Evolutionary conservation across 1,284 basidiomycete species (phyloP), one percentile per base, ranked within the genome.

Genomic region (Melampsora americana): DNA sequence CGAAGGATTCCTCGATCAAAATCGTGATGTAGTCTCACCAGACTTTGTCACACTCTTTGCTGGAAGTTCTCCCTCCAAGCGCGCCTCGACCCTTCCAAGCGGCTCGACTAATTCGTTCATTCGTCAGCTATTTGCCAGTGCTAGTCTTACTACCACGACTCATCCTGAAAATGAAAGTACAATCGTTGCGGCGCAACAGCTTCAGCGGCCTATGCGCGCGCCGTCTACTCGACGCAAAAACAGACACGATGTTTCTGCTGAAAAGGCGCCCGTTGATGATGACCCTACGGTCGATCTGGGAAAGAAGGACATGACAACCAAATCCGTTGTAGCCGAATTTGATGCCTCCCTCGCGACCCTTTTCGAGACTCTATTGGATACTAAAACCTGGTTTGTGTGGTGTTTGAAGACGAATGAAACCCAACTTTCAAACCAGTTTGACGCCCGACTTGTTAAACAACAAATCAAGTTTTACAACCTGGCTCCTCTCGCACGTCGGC

Each of bases 401-500:
- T 96, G 93, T 81, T 83, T 98, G 79, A 93, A 92, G 80, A 93
- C 94, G 12, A 98, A 98, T 82, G 94, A 97, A 84, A 90, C 92
- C 23, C 93, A 96, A 82, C 85, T 97, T 23, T 92, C 94, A 39
- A 93, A 93, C 81, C 94, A 98, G 83, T 85, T 96, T 74, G 95
- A 99, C 84, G 92, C 92, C 1, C 87, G 93, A 46, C 90, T 90
- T 39, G 89, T 98, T 77, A 96, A 95, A 83, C 91, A 92, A 0
- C 95, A 98, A 84, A 90, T 97, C 70, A 87, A 91, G 77, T 91
- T 90, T 72, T 83, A 90, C 46, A 92, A 93, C 0, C 80, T 98
- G 77, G 85, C 90, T 1, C 91, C 94, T 83, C 88, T 98, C 79
- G 88, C 90, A 5, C 88, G 87, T 80, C 85, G 90, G 64, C 87